Percentiles rank a stretch among this genome's conserved stretches.
phyloP scores from a whole-genome alignment of 306 rosid genomes.

The Quercus glauca region DNA sequence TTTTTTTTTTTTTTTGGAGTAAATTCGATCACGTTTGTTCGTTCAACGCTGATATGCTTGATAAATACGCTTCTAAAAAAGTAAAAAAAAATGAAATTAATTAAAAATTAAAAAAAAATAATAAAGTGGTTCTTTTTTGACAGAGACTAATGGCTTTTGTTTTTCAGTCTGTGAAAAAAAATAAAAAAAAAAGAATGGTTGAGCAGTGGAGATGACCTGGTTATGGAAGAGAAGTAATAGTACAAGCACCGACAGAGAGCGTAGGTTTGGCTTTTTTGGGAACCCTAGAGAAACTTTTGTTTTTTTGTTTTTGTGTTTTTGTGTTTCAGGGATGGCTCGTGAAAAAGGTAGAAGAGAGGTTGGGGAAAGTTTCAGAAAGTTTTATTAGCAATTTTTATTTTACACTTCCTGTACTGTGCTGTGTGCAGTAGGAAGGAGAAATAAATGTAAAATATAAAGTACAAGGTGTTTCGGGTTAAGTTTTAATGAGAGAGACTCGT shows the following conservation, averaged over 20 bases:
- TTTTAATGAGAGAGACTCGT: no score
- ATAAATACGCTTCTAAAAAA: constrained; percentile 68
- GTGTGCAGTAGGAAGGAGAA: no score
- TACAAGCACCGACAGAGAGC: constrained; percentile 25
- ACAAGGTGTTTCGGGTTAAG: no score
- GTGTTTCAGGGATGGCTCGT: constrained; percentile 46
- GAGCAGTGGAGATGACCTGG: constrained; percentile 20
- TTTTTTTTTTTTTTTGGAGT: neutral
- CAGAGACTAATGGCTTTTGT: constrained; percentile 30
- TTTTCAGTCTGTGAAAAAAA: constrained; percentile 19
- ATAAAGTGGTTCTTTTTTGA: constrained; percentile 36
- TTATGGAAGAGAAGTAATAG: neutral
- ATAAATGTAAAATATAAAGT: no score
- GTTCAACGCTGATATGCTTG: constrained; percentile 72
- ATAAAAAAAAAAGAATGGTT: neutral
- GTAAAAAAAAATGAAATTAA: constrained; percentile 14
- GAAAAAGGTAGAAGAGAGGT: constrained; percentile 41
- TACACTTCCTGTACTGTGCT: no score
- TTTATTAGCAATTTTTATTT: neutral
- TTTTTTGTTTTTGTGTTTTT: no score
- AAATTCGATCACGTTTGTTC: constrained; percentile 60
- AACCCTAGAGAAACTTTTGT: constrained; percentile 18
- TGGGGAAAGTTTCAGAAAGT: constrained; percentile 36
- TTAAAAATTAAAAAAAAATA: constrained; percentile 37
- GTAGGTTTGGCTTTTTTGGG: neutral